Evolutionary conservation across 495 filamentous ascomycete species (phyloP).

Genomic region (Xylaria telfairii): DNA sequence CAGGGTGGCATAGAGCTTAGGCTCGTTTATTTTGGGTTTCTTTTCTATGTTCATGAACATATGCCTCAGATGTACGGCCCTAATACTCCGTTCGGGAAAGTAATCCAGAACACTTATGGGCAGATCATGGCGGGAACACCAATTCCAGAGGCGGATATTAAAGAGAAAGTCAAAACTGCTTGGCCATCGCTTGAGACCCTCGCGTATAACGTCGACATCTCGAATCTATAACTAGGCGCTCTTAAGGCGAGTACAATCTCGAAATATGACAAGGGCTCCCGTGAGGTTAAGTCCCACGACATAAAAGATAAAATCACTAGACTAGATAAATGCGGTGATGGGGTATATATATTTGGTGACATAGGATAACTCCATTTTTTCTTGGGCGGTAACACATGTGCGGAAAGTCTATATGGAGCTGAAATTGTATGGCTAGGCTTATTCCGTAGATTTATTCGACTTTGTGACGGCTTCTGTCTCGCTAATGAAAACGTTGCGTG

Average conservation of each 20-base stretch:
- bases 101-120: conserved; percentile 19
- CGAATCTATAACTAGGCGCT: not conserved
- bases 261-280: not conserved
- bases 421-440: not conserved
- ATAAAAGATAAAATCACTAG: not conserved
- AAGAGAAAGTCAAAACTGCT: conserved; percentile 4
- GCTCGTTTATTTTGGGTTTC: conserved; percentile 21
- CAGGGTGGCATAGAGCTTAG: conserved; percentile 14
- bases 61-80: conserved; percentile 15
- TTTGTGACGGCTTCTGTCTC: not conserved
- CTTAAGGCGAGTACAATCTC: not conserved
- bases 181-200: conserved; percentile 19
- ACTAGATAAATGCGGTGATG: conserved; percentile 1
- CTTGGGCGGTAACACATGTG: not conserved
- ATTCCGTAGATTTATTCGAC: not conserved
- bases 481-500: not conserved
- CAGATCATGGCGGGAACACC: conserved; percentile 20
- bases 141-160: conserved; percentile 19
- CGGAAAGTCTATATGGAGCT: not conserved
- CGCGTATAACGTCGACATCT: not conserved
- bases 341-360: not conserved
- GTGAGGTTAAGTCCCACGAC: not conserved
- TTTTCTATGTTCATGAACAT: conserved; percentile 25
- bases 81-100: conserved; percentile 24
- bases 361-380: too few relatives aligned